Evolutionary conservation across 805 yeast species (phyloP).

Genomic region (Starmerella vaccinii): DNA sequence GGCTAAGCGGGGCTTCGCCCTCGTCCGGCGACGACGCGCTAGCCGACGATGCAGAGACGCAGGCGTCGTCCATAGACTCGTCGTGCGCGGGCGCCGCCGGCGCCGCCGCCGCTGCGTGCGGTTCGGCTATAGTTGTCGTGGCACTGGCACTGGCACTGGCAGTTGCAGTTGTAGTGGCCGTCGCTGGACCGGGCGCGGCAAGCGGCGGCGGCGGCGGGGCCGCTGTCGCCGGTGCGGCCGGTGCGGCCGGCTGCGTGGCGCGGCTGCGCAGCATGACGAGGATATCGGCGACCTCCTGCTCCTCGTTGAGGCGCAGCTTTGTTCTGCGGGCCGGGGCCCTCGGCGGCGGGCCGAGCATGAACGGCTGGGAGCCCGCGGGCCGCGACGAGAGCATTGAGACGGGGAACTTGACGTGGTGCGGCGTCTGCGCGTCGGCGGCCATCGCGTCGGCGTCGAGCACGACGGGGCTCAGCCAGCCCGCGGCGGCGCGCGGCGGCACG

Average conservation of each 20-base stretch:
- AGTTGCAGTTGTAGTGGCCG: no score
- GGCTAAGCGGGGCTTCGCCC: background rate
- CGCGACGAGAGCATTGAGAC: background rate
- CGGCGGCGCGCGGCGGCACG: background rate
- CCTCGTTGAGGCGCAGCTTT: background rate
- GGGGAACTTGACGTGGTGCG: background rate
- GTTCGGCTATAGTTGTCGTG: no score
- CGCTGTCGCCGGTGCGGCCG: background rate
- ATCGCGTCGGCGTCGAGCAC: background rate
- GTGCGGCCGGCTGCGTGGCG: background rate
- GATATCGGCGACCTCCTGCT: slow-evolving; percentile 5
- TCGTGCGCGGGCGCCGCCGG: no score
- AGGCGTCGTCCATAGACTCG: no score
- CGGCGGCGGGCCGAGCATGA: background rate
- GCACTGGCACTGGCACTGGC: no score
- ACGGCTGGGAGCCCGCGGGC: background rate
- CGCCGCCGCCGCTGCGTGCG: no score
- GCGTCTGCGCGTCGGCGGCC: background rate
- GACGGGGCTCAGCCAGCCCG: background rate
- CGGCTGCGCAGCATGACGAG: slow-evolving; percentile 4
- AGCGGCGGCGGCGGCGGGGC: no score
- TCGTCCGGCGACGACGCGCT: background rate
- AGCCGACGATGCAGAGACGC: no score
- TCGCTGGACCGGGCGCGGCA: no score
- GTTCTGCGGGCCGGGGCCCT: background rate